Conservation (phyloP, 805 yeast genomes). For the Barnettozyma vustinii region DNA sequence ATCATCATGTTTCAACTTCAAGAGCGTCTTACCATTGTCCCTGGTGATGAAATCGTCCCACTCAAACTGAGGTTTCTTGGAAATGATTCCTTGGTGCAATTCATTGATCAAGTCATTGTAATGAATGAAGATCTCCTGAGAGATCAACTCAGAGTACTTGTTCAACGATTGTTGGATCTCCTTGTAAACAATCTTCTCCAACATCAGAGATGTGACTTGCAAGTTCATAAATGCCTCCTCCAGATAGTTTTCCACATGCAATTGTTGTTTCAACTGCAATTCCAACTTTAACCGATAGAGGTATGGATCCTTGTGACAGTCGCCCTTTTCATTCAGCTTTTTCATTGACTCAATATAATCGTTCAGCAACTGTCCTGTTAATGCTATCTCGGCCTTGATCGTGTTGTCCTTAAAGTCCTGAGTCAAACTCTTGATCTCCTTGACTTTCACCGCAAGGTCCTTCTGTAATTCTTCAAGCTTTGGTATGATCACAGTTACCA, state of each 20-base stretch:
- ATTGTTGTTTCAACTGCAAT: slow-evolving; percentile 67
- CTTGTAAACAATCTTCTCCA: slow-evolving; percentile 79
- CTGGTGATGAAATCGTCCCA: slow-evolving; percentile 79
- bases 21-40: slow-evolving; percentile 54
- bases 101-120: slow-evolving; percentile 61
- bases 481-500: slow-evolving; percentile 57
- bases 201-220: slow-evolving; percentile 79
- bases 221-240: slow-evolving; percentile 85
- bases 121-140: slow-evolving; percentile 66
- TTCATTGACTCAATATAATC: slow-evolving; percentile 57
- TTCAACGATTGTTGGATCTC: slow-evolving; percentile 80
- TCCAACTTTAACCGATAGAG: slow-evolving; percentile 66
- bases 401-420: slow-evolving; percentile 67
- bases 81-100: slow-evolving; percentile 60
- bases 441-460: slow-evolving; percentile 75
- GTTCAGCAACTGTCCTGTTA: slow-evolving; percentile 52
- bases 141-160: slow-evolving; percentile 62
- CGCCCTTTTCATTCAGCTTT: slow-evolving; percentile 38
- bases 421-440: slow-evolving; percentile 75
- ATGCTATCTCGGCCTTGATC: slow-evolving; percentile 61
- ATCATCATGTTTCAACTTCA: slow-evolving; percentile 34
- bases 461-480: slow-evolving; percentile 61
- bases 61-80: slow-evolving; percentile 72
- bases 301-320: slow-evolving; percentile 65
- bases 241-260: slow-evolving; percentile 77